Evolutionary conservation across 768 basidiomycete species (phyloP).

Genomic region (Chlorophyllum brunneum): DNA sequence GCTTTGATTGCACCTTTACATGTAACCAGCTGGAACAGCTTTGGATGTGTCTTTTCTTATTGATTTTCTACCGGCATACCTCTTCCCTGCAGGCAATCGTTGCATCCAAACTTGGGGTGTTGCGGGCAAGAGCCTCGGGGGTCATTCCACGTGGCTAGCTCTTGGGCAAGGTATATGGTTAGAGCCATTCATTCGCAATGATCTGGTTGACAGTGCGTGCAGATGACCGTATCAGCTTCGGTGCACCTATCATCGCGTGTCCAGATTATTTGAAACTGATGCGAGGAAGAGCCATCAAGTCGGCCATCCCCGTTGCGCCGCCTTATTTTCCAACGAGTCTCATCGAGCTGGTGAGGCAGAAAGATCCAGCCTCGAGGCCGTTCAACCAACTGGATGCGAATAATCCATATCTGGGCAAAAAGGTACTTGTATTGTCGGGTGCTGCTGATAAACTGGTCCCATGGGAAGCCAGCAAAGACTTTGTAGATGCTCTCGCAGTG

Average conservation of each 20-base stretch:
- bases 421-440: conserved; percentile 70
- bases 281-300: conserved; percentile 45
- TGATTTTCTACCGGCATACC: conserved; percentile 69
- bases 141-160: conserved; percentile 77
- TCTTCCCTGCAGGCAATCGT: conserved; percentile 67
- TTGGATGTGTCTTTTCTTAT: conserved; percentile 78
- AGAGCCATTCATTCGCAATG: neutral
- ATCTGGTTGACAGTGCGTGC: neutral
- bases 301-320: conserved; percentile 38
- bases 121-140: conserved; percentile 78
- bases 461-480: conserved; percentile 49
- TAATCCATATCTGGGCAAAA: conserved; percentile 69
- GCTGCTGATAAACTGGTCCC: conserved; percentile 64
- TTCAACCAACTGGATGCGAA: conserved; percentile 31
- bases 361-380: conserved; percentile 43
- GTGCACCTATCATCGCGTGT: conserved; percentile 61
- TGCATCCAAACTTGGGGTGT: conserved; percentile 65
- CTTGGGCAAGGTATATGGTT: conserved; percentile 41
- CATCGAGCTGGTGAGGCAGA: conserved; percentile 37
- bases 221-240: conserved; percentile 45
- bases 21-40: conserved; percentile 51
- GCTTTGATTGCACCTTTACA: neutral
- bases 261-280: conserved; percentile 65
- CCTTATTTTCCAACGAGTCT: conserved; percentile 59
- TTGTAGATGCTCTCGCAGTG: conserved; percentile 53